Evolutionary conservation across 2,329 filamentous ascomycete genomes (phyloP).

Genomic region (Epichloe uncinata): DNA sequence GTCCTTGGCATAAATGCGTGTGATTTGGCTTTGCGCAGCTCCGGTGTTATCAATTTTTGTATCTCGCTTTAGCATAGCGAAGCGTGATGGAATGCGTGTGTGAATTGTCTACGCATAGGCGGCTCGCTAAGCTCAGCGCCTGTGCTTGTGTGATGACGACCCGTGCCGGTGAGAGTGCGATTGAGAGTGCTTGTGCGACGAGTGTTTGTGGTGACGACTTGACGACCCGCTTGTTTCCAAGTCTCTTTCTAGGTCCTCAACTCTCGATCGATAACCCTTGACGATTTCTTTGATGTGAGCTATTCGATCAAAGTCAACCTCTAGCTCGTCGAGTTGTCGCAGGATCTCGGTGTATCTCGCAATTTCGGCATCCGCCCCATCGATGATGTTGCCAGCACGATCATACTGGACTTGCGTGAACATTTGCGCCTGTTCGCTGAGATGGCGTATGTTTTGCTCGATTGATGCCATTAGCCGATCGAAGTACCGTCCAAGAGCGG

Average conservation of each 20-base stretch:
- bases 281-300: conserved; percentile 87
- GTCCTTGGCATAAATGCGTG: too few relatives aligned
- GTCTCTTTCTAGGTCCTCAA: conserved; percentile 64
- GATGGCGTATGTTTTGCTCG: conserved; percentile 44
- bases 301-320: conserved; percentile 88
- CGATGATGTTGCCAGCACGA: conserved; percentile 50
- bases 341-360: conserved; percentile 75
- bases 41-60: not conserved
- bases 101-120: too few relatives aligned
- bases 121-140: conserved; percentile 3
- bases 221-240: conserved; percentile 37
- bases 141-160: conserved; percentile 18
- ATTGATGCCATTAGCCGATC: conserved; percentile 52
- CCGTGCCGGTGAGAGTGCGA: conserved; percentile 23
- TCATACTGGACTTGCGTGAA: conserved; percentile 51
- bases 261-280: conserved; percentile 66
- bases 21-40: not conserved
- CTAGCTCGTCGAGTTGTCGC: conserved; percentile 80
- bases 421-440: conserved; percentile 46
- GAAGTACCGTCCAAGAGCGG: conserved; percentile 47
- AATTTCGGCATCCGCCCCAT: conserved; percentile 80
- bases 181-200: conserved; percentile 30
- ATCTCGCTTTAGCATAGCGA: not conserved
- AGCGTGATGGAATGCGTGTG: not conserved
- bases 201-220: conserved; percentile 29